Evolutionary conservation across 106 monocot species (phyloP).

Genomic region (Phalaenopsis equestris): DNA sequence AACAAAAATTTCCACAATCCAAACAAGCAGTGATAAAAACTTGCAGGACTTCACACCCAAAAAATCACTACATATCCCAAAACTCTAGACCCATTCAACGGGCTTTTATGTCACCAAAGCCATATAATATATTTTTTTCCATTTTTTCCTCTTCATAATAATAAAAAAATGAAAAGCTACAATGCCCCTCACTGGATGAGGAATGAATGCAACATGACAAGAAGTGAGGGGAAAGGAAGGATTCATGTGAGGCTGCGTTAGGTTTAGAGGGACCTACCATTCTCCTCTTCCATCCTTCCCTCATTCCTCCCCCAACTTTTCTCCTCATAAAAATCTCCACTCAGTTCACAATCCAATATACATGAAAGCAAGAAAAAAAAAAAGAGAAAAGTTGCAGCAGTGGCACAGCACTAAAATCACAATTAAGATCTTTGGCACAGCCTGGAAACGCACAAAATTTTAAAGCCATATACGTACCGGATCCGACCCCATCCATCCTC

Average conservation of each 20-base stretch:
- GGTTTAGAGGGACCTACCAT: not conserved
- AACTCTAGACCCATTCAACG: not conserved
- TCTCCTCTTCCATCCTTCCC: not conserved
- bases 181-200: not conserved
- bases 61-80: not conserved
- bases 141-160: not conserved
- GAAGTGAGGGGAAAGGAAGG: not conserved
- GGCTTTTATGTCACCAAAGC: not conserved
- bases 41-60: no score
- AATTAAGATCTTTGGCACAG: no score
- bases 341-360: not conserved
- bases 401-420: no score
- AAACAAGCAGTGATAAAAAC: not conserved
- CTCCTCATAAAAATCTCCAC: not conserved
- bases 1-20: not conserved
- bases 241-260: not conserved
- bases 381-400: not conserved
- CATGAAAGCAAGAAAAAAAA: not conserved
- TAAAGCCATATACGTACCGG: not conserved
- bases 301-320: not conserved
- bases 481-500: not conserved
- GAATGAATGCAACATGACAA: not conserved
- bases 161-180: not conserved
- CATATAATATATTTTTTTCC: not conserved
- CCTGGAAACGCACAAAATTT: not conserved